A percentile compares a stretch with the other conserved stretches of the same genome.
Conservation (phyloP, 768 basidiomycete genomes). For the Kwoniella heveanensis region DNA sequence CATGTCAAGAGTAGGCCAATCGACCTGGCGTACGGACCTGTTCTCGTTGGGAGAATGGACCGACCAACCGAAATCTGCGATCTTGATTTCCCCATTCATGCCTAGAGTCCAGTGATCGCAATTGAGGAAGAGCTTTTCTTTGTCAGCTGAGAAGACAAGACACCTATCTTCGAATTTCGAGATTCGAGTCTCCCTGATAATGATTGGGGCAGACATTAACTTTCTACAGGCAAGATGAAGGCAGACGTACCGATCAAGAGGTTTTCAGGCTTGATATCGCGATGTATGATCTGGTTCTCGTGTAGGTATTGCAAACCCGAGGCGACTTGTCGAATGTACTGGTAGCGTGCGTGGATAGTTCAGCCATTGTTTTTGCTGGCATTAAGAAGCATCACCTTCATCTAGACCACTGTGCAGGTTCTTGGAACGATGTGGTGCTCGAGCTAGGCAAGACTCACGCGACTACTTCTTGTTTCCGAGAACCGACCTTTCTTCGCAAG, state of each 20-base stretch:
- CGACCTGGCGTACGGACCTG: slow-evolving; percentile 26
- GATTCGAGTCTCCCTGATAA: too few relatives aligned
- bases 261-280: slow-evolving; percentile 99
- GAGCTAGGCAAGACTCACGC: slow-evolving; percentile 51
- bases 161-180: too few relatives aligned
- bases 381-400: too few relatives aligned
- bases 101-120: slow-evolving; percentile 37
- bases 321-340: slow-evolving; percentile 97
- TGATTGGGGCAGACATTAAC: too few relatives aligned
- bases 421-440: background rate
- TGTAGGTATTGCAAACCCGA: slow-evolving; percentile 92
- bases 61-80: slow-evolving; percentile 98
- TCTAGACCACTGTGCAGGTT: too few relatives aligned
- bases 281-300: slow-evolving; percentile 92
- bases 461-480: slow-evolving; percentile 78
- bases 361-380: too few relatives aligned
- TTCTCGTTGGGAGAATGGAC: slow-evolving; percentile 45
- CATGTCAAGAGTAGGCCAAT: too few relatives aligned
- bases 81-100: slow-evolving; percentile 92
- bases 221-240: too few relatives aligned
- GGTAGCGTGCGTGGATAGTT: too few relatives aligned
- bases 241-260: slow-evolving; percentile 70
- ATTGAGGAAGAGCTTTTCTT: too few relatives aligned
- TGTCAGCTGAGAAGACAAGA: too few relatives aligned
- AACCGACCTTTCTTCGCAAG: slow-evolving; percentile 82